A percentile compares a stretch with the other conserved stretches of the same genome.
These are phyloP conservation scores for Claviceps quebecensis DNA, from an alignment of 2,329 filamentous ascomycete genomes.

Conservation along the genomic window DNA sequence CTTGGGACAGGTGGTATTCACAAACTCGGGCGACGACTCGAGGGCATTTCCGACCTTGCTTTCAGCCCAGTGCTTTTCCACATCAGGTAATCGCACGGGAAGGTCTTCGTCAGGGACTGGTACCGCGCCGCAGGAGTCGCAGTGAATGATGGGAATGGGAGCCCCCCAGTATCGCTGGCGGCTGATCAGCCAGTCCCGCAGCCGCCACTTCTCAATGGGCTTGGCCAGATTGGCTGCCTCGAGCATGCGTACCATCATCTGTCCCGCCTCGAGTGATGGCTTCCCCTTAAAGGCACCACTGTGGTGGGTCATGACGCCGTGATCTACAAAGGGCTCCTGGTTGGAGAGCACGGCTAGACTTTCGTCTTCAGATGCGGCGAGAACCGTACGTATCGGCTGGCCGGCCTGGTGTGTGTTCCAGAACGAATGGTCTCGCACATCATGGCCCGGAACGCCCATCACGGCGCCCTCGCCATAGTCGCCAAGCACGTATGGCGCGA, in stretches of 20 bases:
- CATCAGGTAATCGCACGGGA: slow-evolving; percentile 59
- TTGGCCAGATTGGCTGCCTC: slow-evolving; percentile 43
- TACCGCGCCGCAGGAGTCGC: slow-evolving; percentile 59
- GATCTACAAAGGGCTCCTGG: slow-evolving; percentile 47
- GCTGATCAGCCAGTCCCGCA: slow-evolving; percentile 83
- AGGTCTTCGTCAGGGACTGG: slow-evolving; percentile 65
- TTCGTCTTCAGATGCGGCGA: slow-evolving; percentile 37
- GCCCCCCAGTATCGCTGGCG: slow-evolving; percentile 89
- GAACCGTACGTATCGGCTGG: slow-evolving; percentile 48
- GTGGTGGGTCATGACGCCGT: slow-evolving; percentile 53
- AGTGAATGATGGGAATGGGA: slow-evolving; percentile 81
- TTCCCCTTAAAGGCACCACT: slow-evolving; percentile 53
- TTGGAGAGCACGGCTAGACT: slow-evolving; percentile 27
- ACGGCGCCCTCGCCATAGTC: slow-evolving; percentile 80
- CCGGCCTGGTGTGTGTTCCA: slow-evolving; percentile 57
- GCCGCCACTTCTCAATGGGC: slow-evolving; percentile 58
- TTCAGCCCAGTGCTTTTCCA: slow-evolving; percentile 53
- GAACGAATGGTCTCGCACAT: slow-evolving; percentile 63
- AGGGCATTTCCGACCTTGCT: slow-evolving; percentile 65
- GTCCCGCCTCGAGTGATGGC: slow-evolving; percentile 46
- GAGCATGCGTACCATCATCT: slow-evolving; percentile 44
- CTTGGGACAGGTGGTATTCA: slow-evolving; percentile 60
- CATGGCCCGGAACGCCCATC: slow-evolving; percentile 85
- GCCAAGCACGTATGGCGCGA: slow-evolving; percentile 71
- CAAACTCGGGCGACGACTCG: slow-evolving; percentile 56